Base-by-base conservation (phyloP, 306 rosid genomes). In the Rosa rugosa region DNA sequence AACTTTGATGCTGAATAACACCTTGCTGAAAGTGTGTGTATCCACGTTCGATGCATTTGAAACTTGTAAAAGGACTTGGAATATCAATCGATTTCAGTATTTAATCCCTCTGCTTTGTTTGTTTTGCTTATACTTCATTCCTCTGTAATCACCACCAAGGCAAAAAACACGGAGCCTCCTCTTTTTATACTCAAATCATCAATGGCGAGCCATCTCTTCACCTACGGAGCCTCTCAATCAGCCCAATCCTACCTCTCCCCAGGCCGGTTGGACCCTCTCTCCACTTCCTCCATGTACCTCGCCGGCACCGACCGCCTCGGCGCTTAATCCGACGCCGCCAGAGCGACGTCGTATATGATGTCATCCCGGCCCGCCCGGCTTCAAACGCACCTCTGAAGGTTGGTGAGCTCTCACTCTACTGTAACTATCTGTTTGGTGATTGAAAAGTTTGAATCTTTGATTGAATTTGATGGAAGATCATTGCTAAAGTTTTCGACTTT, bases 341-440 rank as follows among this genome's bases (percentile, higher is more conserved):
- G 69, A 40, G 69, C 69, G 11, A 70, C 66, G 13, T 42, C 94
- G 67, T 89, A 83, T 41, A 87, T 83, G 76, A 77, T 86, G 25
- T 73, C 85, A 75, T 82, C 75, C 83, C 25, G 44, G 59, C 71
- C 75, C 71, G 50, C 60, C 86, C 59, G 89, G 84, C 73, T 20
- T 87, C 22, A 92, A 94, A 80, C 99, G 97, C 84, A 64, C 97
- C 51, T 78, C 92, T 27, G 95, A 92, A 73, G 94, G 97, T 94
- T 75, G 69, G 71, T 22, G 69, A 8, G 27, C 42, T 70, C n/a
- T 56, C 68, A 71, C 65, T 27, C 11, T 69, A 53, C 14, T 74
- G 42, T 8, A 18, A 18, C 8, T 67, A 11, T 47, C 20, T 54
- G 10, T 42, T 71, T 14, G 36, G 38, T 62, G 18, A 25, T 57